Base-by-base conservation (phyloP, 139 green algal genomes). In the Chlorella ohadii region DNA sequence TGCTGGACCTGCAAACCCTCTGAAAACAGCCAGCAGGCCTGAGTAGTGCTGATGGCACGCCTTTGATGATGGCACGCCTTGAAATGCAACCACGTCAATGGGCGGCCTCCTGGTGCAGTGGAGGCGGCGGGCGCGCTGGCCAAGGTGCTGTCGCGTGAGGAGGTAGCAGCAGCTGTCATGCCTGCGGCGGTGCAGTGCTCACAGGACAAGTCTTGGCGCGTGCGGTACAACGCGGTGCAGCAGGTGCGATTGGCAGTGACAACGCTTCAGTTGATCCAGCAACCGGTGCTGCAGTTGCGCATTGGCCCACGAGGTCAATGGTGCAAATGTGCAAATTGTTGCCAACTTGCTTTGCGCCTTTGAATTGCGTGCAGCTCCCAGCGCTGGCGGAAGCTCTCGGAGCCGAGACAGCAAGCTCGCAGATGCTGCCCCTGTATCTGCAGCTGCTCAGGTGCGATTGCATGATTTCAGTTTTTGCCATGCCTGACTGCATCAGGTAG, bases 181-280 rank as follows among this genome's bases (percentile, higher is more conserved):
- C 78, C 78, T 19, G 78, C 63, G 2, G 63, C 73, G 27, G 38
- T 85, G 55, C 61, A 82, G 57, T 87, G 86, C 39, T 57, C 86
- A 68, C 84, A 94, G 90, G 97, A 99, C 92, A 98, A 98, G 87
- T 98, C 94, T 7, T 99, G 97, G 97, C 93, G 97, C n/a, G 97
- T 99, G 57, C 90, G 97, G 0, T 99, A 99, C 90, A 98, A 98
- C 68, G 96, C 98, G 16, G 96, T 95, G 23, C 90, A 94, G 70
- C 96, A 99, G 89, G 87, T 99, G 63, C 91, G 93, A 68, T 86
- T 95, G 64, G n/a, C n/a, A n/a, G n/a, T n/a, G n/a, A n/a, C n/a
- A n/a, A n/a, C n/a, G n/a, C n/a, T n/a, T 1, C 23, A 34, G 31
- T 11, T 55, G 44, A 6, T 11, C 44, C 44, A 55, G 70, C 70